Base-by-base conservation (phyloP, 1,284 basidiomycete genomes). In the Mycosarcoma mackinlayi region DNA sequence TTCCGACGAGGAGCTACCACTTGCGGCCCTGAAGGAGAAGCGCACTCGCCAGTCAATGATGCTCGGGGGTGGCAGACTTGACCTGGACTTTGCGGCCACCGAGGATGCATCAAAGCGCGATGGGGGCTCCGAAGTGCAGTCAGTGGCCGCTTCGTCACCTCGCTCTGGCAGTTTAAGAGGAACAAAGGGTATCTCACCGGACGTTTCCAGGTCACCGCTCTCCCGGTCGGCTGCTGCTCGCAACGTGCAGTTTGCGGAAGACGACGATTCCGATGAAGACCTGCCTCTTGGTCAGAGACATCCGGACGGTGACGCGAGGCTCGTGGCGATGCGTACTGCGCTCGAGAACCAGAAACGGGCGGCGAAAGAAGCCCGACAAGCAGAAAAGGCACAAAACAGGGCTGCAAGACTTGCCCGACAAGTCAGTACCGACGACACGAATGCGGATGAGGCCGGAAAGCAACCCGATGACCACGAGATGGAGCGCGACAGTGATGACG, bases 201-300 rank as follows among this genome's bases (percentile, higher is more conserved):
- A 64, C 11, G 45, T 28, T 11, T 24, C 19, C 25, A 31, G 19
- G 19, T 37, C 46, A 21, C 50, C 55, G 4, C 40, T 65, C 4
- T 44, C 40, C 16, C 50, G 41, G n/a, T 31, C 13, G 10, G 10
- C 19, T 2, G 38, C 19, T 21, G 19, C 21, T 8, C 38, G n/a
- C 33, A n/a, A 27, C 11, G 48, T 24, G 5, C 41, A 16, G 14
- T 25, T 39, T n/a, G 39, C 37, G 1, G 68, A 56, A 2, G 67
- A 71, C 18, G 48, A 57, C 19, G 74, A 74, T 30, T 73, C 69
- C n/a, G 76, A 77, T 33, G 75, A 75, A 25, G 76, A 78, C 28
- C 37, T 63, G n/a, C 77, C 77, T 1, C 58, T 79, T 21, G 77
- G 77, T 2, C 60, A 71, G 16, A 41, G 65, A 19, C 71, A 77